Evolutionary conservation across 306 rosid species (phyloP).

Genomic region (Prinsepia uniflora): DNA sequence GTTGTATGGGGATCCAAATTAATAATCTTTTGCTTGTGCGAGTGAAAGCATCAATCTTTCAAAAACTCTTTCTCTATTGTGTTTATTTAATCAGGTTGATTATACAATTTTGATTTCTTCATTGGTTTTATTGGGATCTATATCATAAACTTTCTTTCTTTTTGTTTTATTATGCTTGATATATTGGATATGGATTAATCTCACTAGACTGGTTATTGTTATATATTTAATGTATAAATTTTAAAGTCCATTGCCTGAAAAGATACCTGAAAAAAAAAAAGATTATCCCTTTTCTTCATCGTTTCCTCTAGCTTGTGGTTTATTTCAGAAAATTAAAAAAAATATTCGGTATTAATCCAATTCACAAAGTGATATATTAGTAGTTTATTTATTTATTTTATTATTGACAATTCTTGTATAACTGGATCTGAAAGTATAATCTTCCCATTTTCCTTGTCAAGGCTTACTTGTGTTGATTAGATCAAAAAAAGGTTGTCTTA

Average conservation of each 20-base stretch:
- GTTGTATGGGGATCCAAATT: conserved; percentile 9
- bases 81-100: not conserved
- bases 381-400: not conserved
- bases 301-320: not conserved
- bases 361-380: not conserved
- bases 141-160: not conserved
- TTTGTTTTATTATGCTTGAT: not conserved
- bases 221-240: not conserved
- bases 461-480: too few species aligned
- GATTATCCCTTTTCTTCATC: not conserved
- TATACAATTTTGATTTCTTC: conserved; percentile 2
- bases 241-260: not conserved
- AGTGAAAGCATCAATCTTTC: not conserved
- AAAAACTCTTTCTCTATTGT: not conserved
- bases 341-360: not conserved
- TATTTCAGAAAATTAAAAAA: not conserved
- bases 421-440: conserved; percentile 1
- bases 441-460: not conserved
- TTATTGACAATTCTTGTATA: not conserved
- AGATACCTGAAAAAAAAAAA: not conserved
- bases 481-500: not conserved
- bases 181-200: not conserved
- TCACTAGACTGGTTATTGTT: not conserved
- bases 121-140: conserved; percentile 1
- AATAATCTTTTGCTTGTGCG: not conserved